Percentiles rank a stretch among this genome's conserved stretches.
Conservation (phyloP, 1,284 basidiomycete species). For the Trichosporon ovoides region DNA sequence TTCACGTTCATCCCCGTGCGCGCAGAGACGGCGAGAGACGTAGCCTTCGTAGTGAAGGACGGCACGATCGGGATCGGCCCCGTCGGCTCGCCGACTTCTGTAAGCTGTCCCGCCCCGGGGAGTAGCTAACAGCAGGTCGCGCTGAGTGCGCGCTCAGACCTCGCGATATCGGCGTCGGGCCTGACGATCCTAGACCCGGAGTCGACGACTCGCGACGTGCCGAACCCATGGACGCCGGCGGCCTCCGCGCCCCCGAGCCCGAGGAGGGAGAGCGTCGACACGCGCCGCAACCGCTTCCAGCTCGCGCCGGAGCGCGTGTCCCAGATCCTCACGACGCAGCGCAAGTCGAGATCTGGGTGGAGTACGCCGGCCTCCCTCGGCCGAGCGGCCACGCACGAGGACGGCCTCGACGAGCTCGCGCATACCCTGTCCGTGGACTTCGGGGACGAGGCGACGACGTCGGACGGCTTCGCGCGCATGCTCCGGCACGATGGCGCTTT, state of each 20-base stretch:
- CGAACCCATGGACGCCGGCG: conserved; percentile 7
- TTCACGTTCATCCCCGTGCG: conserved; percentile 33
- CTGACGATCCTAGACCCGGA: conserved; percentile 24
- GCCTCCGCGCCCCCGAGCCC: background rate
- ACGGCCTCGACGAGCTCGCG: conserved; percentile 10
- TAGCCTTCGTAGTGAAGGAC: conserved; percentile 43
- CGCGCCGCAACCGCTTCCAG: conserved; percentile 38
- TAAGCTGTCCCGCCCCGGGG: conserved; percentile 13
- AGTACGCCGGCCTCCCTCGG: conserved; percentile 4
- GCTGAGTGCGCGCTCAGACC: conserved; percentile 26
- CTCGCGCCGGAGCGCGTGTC: conserved; percentile 36
- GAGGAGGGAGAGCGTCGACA: conserved; percentile 1
- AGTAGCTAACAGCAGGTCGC: conserved; percentile 20
- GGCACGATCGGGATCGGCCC: conserved; percentile 40
- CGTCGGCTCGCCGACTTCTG: conserved; percentile 25
- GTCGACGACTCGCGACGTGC: background rate
- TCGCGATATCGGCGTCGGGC: conserved; percentile 21
- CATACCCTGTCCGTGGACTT: conserved; percentile 15
- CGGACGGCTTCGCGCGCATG: conserved; percentile 36
- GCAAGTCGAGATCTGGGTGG: conserved; percentile 20
- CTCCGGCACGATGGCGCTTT: conserved; percentile 71
- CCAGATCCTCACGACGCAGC: conserved; percentile 20
- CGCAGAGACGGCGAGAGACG: conserved; percentile 20
- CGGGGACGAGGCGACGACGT: conserved; percentile 23
- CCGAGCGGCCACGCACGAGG: background rate